Base-by-base conservation (phyloP, 495 filamentous ascomycete species). In the Tuber brumale region DNA sequence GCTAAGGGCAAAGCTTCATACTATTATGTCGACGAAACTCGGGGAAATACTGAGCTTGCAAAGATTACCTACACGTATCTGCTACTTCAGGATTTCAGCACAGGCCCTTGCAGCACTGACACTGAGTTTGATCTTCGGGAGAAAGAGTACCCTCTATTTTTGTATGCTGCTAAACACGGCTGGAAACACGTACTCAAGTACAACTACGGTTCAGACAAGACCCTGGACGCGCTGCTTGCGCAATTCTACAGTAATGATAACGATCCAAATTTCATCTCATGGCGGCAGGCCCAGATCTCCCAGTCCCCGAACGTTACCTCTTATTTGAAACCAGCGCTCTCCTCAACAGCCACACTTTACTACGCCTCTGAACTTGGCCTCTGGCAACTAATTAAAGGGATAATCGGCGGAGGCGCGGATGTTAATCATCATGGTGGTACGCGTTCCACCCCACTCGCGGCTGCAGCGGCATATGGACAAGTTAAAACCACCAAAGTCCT, bases 41-140 rank as follows among this genome's bases (percentile, higher is more conserved):
- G 2, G 6, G 73, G 69, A 43, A n/a, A 44, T 2, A 51, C 48
- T 23, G 73, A 77, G 16, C 46, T 77, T 42, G 71, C 77, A 0
- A 77, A 76, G 37, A 66, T 73, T 27, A 73, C 61, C 3, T 71
- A 73, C 44, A 70, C 71, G 0, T 79, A 76, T 23, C 69, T 79
- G 43, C 41, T 66, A 19, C 76, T 74, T 19, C 27, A 46, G 6
- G 71, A 77, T 41, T 77, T 79, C n/a, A 21, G 31, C 21, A n/a
- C 57, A 14, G 70, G 74, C 1, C 45, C 70, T 61, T 76, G 71
- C 23, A 7, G 9, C 42, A 31, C 16, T 23, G 12, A 1, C 1
- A 2, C 5, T 16, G 35, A 61, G 2, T n/a, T 57, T 70, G n/a
- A 61, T 0, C 6, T 3, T 10, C 61, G 72, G 0, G 23, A 61